These are phyloP conservation scores for Sporobolomyces pararoseus DNA, from an alignment of 768 basidiomycete genomes.

Conservation along the genomic window DNA sequence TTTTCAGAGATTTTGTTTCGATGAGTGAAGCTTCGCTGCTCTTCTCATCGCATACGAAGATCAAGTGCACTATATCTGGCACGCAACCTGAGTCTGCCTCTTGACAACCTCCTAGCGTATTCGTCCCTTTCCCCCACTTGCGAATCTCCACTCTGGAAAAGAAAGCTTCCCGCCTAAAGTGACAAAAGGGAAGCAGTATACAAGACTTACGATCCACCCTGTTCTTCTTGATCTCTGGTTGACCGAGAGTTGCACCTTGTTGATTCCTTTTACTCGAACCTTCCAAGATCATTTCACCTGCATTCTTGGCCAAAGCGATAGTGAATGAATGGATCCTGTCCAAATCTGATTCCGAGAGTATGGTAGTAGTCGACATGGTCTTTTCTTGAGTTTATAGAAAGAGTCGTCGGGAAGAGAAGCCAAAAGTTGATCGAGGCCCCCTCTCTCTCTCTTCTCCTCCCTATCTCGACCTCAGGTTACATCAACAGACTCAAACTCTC, in stretches of 20 bases:
- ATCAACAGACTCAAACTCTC: background rate
- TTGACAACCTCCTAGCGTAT: too few relatives aligned
- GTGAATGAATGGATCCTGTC: slow-evolving; percentile 66
- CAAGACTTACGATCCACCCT: slow-evolving; percentile 63
- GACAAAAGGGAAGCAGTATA: too few relatives aligned
- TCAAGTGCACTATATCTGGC: too few relatives aligned
- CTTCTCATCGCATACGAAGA: too few relatives aligned
- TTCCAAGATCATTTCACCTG: slow-evolving; percentile 69
- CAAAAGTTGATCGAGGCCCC: background rate
- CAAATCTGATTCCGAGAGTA: slow-evolving; percentile 51
- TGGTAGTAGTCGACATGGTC: background rate
- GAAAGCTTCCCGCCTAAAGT: too few relatives aligned
- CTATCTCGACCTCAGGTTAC: background rate
- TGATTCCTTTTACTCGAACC: slow-evolving; percentile 45
- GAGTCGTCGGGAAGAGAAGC: background rate
- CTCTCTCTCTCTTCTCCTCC: background rate
- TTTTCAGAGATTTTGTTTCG: background rate
- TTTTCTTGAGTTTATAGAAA: too few relatives aligned
- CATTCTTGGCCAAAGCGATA: slow-evolving; percentile 64
- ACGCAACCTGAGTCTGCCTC: too few relatives aligned
- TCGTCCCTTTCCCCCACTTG: too few relatives aligned
- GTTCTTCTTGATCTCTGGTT: slow-evolving; percentile 80
- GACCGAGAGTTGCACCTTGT: slow-evolving; percentile 53
- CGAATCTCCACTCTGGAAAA: too few relatives aligned
- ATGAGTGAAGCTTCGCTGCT: too few relatives aligned